Conservation (phyloP, 352 stramenopile species). For the Elongisporangium prolatum region DNA sequence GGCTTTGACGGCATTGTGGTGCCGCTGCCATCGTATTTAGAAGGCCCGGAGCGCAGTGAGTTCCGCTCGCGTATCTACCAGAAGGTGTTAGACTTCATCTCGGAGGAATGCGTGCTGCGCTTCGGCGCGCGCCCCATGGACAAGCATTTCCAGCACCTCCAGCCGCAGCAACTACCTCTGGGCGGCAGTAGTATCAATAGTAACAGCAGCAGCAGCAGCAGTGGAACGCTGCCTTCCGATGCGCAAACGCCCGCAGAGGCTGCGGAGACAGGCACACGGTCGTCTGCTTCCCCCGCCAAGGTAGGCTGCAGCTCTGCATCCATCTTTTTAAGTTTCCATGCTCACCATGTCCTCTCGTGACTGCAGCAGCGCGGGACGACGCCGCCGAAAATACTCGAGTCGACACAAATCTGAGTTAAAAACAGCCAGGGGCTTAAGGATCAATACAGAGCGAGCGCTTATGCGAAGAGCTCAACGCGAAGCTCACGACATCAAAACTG, state of each 20-base stretch:
- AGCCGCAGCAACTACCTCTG: background rate
- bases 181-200: background rate
- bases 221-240: background rate
- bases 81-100: constrained; percentile 82
- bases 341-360: background rate
- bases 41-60: constrained; percentile 64
- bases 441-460: background rate
- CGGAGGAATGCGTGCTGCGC: constrained; percentile 68
- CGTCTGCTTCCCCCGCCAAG: background rate
- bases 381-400: background rate
- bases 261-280: background rate
- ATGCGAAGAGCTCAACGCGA: background rate
- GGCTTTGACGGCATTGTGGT: constrained; percentile 82
- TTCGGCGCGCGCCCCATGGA: constrained; percentile 17
- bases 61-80: constrained; percentile 79
- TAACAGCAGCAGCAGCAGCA: background rate
- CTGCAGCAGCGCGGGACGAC: background rate
- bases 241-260: background rate
- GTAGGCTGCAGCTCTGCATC: background rate
- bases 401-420: background rate
- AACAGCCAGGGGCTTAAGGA: background rate
- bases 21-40: constrained; percentile 66
- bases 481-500: background rate
- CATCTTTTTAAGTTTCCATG: background rate
- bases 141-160: background rate